Evolutionary conservation across 805 yeast genomes (phyloP).

Genomic region (Candida arabinofermentans): DNA sequence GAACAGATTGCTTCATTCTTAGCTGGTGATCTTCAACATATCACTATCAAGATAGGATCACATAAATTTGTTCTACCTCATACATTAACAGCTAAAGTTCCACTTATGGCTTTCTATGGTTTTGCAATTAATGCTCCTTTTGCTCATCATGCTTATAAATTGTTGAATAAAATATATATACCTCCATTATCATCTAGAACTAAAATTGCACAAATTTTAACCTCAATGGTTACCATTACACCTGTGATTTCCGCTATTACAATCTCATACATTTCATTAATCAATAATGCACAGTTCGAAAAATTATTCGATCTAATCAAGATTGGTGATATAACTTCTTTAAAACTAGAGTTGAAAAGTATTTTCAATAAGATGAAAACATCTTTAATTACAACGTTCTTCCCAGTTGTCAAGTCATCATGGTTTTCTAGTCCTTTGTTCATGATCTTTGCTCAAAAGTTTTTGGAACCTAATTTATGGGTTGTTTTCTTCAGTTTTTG

Average conservation of each 20-base stretch:
- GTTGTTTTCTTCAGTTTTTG: conserved; percentile 57
- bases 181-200: conserved; percentile 36
- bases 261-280: conserved; percentile 49
- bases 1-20: conserved; percentile 52
- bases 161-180: conserved; percentile 41
- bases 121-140: conserved; percentile 52
- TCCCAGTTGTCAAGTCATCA: conserved; percentile 46
- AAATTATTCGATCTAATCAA: conserved; percentile 4
- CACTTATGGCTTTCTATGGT: conserved; percentile 55
- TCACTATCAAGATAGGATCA: conserved; percentile 15
- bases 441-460: conserved; percentile 52
- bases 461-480: conserved; percentile 57
- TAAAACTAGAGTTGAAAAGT: conserved; percentile 12
- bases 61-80: conserved; percentile 32
- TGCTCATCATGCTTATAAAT: conserved; percentile 48
- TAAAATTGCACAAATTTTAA: conserved; percentile 46
- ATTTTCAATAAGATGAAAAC: conserved; percentile 17
- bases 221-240: conserved; percentile 51
- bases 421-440: conserved; percentile 51
- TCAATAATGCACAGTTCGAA: conserved; percentile 32
- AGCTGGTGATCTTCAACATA: conserved; percentile 40
- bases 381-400: conserved; percentile 40
- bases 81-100: conserved; percentile 41
- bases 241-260: conserved; percentile 48
- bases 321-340: conserved; percentile 7